Percentiles rank a stretch among this genome's conserved stretches.
phyloP scores from a whole-genome alignment of 2,329 filamentous ascomycete genomes.

The Nemania sp. region DNA sequence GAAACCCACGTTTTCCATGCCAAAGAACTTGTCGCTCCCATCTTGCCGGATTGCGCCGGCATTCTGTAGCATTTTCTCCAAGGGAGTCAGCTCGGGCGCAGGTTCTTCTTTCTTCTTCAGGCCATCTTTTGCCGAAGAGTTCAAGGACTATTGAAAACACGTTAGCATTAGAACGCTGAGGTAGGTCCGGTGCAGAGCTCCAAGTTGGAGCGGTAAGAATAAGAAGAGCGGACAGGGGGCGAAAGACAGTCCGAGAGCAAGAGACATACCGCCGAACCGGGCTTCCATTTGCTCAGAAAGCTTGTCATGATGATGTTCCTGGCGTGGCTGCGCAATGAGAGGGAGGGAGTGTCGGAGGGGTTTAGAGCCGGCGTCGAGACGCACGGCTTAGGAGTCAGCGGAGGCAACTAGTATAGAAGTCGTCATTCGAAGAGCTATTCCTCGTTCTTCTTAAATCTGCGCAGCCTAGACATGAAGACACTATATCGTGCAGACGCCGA shows the following conservation, averaged over 20 bases:
- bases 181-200: not conserved
- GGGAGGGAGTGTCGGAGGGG: conserved; percentile 16
- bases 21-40: conserved; percentile 98
- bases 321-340: conserved; percentile 11
- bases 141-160: conserved; percentile 56
- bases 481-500: conserved; percentile 26
- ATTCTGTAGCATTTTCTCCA: conserved; percentile 82
- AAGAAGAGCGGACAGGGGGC: conserved; percentile 2
- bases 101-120: conserved; percentile 68
- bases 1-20: conserved; percentile 87
- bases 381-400: conserved; percentile 44
- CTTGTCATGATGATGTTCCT: conserved; percentile 60
- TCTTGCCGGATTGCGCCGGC: conserved; percentile 84
- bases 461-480: conserved; percentile 25
- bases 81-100: conserved; percentile 69
- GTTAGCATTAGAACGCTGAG: conserved; percentile 43
- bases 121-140: conserved; percentile 59
- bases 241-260: conserved; percentile 16
- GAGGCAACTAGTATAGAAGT: conserved; percentile 34
- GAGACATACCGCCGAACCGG: conserved; percentile 64
- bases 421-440: conserved; percentile 46
- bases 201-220: conserved; percentile 9
- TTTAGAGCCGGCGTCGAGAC: conserved; percentile 45
- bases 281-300: conserved; percentile 71
- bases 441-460: conserved; percentile 29